Base-by-base conservation (phyloP, 495 filamentous ascomycete species). In the Parathielavia hyrcaniae region DNA sequence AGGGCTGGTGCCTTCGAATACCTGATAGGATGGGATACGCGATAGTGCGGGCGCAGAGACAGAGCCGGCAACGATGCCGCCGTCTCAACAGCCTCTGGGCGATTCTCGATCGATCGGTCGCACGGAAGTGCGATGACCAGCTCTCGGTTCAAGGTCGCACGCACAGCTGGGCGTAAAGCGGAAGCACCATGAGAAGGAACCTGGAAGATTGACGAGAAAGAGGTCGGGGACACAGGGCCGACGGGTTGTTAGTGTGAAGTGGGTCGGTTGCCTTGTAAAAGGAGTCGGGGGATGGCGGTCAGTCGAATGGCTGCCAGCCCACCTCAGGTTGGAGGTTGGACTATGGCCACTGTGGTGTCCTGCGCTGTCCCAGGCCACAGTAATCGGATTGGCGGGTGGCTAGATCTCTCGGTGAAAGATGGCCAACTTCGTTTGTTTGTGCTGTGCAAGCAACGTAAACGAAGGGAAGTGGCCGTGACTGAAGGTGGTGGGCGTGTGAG, bases 101-200 rank as follows among this genome's bases (percentile, higher is more conserved):
- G 41, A n/a, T 30, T 45, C 41, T 41, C 30, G 14, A 45, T 38
- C 12, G 20, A 26, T 3, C 32, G n/a, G 34, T 39, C 14, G 50
- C 22, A 10, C 12, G 19, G 19, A 14, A 17, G 16, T 40, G 32
- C 16, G 32, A 22, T 32, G 26, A 60, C 57, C 23, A 49, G 57
- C 30, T 47, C 64, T 47, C 55, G 54, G 57, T 54, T 66, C 58
- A 63, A 57, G 44, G 46, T 47, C 56, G 61, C 53, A 50, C 61
- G 53, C 57, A 48, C 54, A 54, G 53, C 32, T 57, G 47, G 60
- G 49, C 19, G 35, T 39, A 55, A 16, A 39, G 40, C 53, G 41
- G 60, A 38, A 55, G 54, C 61, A 44, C 60, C 66, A 69, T 69
- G 45, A 36, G 46, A 11, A 35, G 49, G n/a, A n/a, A 54, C 22